Evolutionary conservation across 345 rosid species (phyloP).

Genomic region (Microthlaspi erraticum): DNA sequence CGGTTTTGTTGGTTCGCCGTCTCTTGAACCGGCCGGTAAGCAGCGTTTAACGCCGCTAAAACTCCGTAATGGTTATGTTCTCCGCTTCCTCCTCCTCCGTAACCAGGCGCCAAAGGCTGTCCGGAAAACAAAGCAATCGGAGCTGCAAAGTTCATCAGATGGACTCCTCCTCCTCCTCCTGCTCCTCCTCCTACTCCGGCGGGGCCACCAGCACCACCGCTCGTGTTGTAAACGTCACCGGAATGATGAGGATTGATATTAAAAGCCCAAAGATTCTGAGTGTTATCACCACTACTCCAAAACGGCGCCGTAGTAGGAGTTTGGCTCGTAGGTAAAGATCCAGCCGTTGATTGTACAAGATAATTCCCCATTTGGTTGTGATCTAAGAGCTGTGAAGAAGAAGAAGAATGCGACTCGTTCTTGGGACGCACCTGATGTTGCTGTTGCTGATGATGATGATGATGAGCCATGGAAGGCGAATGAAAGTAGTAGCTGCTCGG

Average conservation of each 20-base stretch:
- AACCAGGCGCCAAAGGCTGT: constrained; percentile 55
- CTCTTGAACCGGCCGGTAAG: constrained; percentile 51
- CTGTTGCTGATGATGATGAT: constrained; percentile 19
- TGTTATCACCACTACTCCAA: constrained; percentile 60
- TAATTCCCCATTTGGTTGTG: constrained; percentile 55
- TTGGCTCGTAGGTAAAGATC: constrained; percentile 58
- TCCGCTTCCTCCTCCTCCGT: constrained; percentile 38
- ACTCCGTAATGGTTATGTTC: constrained; percentile 65
- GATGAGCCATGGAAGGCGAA: constrained; percentile 32
- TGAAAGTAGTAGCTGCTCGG: constrained; percentile 49
- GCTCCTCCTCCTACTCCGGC: neutral
- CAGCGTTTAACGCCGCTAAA: constrained; percentile 71
- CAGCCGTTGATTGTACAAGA: constrained; percentile 62
- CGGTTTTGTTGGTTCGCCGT: constrained; percentile 52
- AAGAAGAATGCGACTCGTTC: constrained; percentile 44
- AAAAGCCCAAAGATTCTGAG: constrained; percentile 45
- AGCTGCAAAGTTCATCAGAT: constrained; percentile 76
- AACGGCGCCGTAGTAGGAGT: constrained; percentile 59
- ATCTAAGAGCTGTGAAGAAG: constrained; percentile 36
- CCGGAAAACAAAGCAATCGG: constrained; percentile 74
- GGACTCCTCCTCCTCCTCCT: constrained; percentile 54
- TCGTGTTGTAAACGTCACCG: constrained; percentile 42
- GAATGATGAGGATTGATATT: constrained; percentile 39
- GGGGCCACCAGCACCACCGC: constrained; percentile 45
- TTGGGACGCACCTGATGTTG: constrained; percentile 42